phyloP scores from a whole-genome alignment of 805 yeast species.

The Teunomyces barrocoloradensis region DNA sequence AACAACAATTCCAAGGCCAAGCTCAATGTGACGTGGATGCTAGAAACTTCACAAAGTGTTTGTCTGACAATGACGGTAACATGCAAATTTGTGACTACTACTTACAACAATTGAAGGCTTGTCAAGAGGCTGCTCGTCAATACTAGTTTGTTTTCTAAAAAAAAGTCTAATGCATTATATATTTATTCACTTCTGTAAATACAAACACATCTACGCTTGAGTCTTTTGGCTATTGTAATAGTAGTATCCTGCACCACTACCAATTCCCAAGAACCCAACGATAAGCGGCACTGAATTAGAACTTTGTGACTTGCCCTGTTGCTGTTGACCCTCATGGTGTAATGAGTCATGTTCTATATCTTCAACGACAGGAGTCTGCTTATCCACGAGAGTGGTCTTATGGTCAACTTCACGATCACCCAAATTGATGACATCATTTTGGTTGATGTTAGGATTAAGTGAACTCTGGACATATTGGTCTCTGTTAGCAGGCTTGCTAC shows the following conservation, averaged over 20 bases:
- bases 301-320: not conserved
- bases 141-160: conserved; percentile 45
- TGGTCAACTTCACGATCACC: conserved; percentile 37
- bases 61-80: conserved; percentile 91
- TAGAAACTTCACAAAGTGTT: conserved; percentile 90
- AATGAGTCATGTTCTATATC: conserved; percentile 37
- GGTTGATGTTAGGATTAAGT: conserved; percentile 39
- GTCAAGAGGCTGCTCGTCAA: conserved; percentile 89
- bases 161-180: conserved; percentile 1
- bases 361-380: conserved; percentile 31
- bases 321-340: conserved; percentile 3
- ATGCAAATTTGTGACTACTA: conserved; percentile 97
- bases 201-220: not conserved
- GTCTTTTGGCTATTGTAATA: conserved; percentile 11
- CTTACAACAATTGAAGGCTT: conserved; percentile 94
- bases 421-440: conserved; percentile 33
- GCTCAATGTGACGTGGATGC: conserved; percentile 88
- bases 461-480: conserved; percentile 42
- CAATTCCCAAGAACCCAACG: conserved; percentile 25
- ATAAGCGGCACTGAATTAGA: conserved; percentile 11
- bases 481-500: conserved; percentile 33
- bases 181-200: conserved; percentile 3
- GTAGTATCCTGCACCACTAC: conserved; percentile 28
- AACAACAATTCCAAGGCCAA: conserved; percentile 33
- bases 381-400: conserved; percentile 28